phyloP scores from a whole-genome alignment of 768 basidiomycete genomes.

The Suillus clintonianus region DNA sequence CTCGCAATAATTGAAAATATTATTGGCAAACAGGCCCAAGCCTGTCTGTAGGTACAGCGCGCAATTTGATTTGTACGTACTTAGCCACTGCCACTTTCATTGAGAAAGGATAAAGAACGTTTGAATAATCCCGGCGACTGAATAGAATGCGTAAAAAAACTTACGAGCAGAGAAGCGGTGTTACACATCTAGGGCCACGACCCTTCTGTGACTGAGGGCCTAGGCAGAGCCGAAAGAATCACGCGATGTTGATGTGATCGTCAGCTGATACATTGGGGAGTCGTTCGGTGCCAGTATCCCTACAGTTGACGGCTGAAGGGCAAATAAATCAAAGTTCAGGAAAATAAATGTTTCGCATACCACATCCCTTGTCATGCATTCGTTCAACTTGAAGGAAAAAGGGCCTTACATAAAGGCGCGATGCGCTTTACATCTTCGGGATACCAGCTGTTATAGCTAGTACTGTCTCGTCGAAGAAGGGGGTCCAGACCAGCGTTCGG shows the following conservation, averaged over 20 bases:
- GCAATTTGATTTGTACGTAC: conserved; percentile 43
- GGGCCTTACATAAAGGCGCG: background rate
- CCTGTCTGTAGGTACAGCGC: too few relatives aligned
- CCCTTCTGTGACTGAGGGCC: conserved; percentile 13
- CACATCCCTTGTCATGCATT: background rate
- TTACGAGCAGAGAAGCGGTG: conserved; percentile 20
- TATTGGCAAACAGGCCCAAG: conserved; percentile 38
- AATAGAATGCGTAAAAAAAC: conserved; percentile 9
- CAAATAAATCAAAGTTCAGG: background rate
- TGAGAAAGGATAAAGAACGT: conserved; percentile 38
- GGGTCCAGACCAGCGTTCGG: background rate
- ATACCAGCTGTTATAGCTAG: background rate
- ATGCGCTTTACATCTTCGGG: conserved; percentile 3
- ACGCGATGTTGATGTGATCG: conserved; percentile 15
- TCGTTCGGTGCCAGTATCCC: background rate
- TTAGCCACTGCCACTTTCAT: conserved; percentile 36
- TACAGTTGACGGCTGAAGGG: background rate
- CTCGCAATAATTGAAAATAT: conserved; percentile 23
- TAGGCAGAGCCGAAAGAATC: conserved; percentile 28
- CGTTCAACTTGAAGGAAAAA: background rate
- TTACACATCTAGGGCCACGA: conserved; percentile 32
- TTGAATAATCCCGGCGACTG: background rate
- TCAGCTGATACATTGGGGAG: background rate
- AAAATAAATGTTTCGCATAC: background rate
- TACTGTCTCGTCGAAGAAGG: background rate